Evolutionary conservation across 139 green algal genomes (phyloP).

Genomic region (Asterochloris sp.): DNA sequence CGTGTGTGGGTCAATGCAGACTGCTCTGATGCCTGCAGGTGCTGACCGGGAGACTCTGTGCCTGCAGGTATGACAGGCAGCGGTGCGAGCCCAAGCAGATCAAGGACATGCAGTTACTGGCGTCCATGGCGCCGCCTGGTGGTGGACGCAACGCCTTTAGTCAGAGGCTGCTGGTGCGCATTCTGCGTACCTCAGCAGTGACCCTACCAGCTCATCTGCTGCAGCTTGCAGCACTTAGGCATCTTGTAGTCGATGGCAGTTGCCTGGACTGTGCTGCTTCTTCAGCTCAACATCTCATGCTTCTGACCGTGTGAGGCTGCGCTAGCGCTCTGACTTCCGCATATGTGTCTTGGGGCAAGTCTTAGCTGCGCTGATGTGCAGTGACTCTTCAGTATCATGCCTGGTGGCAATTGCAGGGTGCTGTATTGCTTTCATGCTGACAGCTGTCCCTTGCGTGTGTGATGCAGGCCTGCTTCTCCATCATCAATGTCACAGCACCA

Average conservation of each 20-base stretch:
- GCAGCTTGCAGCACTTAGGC: no score
- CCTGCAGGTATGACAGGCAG: slow-evolving; percentile 71
- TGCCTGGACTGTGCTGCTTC: no score
- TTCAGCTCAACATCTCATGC: no score
- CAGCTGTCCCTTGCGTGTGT: background rate
- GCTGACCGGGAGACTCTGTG: background rate
- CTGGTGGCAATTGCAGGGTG: no score
- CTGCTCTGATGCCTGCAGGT: background rate
- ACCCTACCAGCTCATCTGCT: background rate
- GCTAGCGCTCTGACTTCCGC: no score
- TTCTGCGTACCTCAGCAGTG: background rate
- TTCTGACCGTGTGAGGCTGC: background rate
- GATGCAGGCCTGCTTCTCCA: slow-evolving; percentile 46
- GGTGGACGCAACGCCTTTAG: slow-evolving; percentile 63
- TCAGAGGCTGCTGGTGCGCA: slow-evolving; percentile 45
- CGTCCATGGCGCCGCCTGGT: slow-evolving; percentile 65
- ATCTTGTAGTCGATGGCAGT: no score
- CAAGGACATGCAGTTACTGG: slow-evolving; percentile 73
- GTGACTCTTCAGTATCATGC: no score
- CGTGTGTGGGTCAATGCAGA: background rate
- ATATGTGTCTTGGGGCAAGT: no score
- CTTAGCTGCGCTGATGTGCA: no score
- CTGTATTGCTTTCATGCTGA: no score
- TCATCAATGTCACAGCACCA: slow-evolving; percentile 53
- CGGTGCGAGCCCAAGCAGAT: slow-evolving; percentile 56